Evolutionary conservation across 768 basidiomycete species (phyloP), one percentile per base, ranked within the genome.

Genomic region (Trametes gibbosa): DNA sequence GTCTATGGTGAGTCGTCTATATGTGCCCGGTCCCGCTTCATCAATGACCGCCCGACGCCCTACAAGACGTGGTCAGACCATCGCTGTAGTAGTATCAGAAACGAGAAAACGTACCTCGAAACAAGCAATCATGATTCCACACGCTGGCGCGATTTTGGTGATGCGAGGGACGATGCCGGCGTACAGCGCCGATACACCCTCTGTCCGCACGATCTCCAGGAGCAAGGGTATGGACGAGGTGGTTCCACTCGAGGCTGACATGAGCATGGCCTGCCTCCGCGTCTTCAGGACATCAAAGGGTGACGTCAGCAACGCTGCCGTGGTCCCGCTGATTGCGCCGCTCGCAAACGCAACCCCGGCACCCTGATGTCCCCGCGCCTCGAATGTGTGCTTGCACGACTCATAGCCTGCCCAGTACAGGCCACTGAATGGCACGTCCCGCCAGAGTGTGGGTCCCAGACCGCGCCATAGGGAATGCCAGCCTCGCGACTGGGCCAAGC

Each of bases 231-330:
- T 71, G 1, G 85, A 89, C 21, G 80, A 77, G 0, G 82, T 75
- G 45, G 69, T 60, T 32, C 73, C 68, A 19, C 74, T 66, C 23
- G 73, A 61, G 9, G 76, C 69, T 3, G 85, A 77, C 87, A 92
- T 89, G 35, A 90, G 66, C 43, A 92, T 76, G 3, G 95, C 87
- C 69, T 99, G 97, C 50, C 92, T 79, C 53, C 96, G 83, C 2
- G 97, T 98, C 74, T 99, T 99, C 56, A 98, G 79, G 21, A 98
- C 95, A 69, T 99, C 97, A 69, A 98, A 97, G 0, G 97, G 96
- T 14, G 93, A 92, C 1, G 96, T 98, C 56, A 96, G 62, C 25
- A 97, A 74, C 1, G 95, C 93, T 10, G 96, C 91, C 0, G 81
- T 79, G 37, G 85, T 93, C 50, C 97, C 97, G 64, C 92, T 93